Percentiles rank a stretch among this genome's conserved stretches.
These are phyloP conservation scores for Rachicladosporium sp. DNA, from an alignment of 2,329 filamentous ascomycete species.

Conservation along the genomic window DNA sequence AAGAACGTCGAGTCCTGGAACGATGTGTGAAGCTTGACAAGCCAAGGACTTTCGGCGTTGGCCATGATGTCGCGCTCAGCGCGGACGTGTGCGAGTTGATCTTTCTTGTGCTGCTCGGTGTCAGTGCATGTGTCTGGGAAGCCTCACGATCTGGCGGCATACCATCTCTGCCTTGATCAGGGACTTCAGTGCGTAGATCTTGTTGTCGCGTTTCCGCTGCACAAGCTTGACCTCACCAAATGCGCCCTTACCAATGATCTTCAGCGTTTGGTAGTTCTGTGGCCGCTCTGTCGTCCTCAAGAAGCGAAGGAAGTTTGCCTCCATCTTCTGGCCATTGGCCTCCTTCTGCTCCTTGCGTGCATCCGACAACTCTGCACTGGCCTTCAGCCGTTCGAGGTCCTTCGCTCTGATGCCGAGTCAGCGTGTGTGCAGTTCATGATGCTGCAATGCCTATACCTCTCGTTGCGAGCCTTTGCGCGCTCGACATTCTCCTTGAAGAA, in stretches of 20 bases:
- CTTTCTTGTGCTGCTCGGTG: constrained; percentile 69
- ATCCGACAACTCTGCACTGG: constrained; percentile 62
- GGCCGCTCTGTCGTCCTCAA: constrained; percentile 85
- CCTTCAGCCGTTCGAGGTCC: constrained; percentile 77
- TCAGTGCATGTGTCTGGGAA: neutral
- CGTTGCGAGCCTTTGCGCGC: constrained; percentile 85
- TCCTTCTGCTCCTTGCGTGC: constrained; percentile 73
- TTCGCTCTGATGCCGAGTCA: constrained; percentile 54
- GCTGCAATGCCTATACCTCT: constrained; percentile 48
- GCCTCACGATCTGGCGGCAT: constrained; percentile 6
- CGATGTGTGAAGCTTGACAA: constrained; percentile 95
- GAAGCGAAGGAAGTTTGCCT: constrained; percentile 88
- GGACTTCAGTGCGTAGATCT: constrained; percentile 97
- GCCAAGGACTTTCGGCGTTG: constrained; percentile 98
- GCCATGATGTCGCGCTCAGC: constrained; percentile 95
- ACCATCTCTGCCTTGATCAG: constrained; percentile 96
- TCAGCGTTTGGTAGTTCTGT: constrained; percentile 89
- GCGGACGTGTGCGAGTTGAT: constrained; percentile 92
- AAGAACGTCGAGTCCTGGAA: constrained; percentile 95
- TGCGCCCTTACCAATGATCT: constrained; percentile 97
- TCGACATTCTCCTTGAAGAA: constrained; percentile 99
- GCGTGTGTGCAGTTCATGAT: neutral
- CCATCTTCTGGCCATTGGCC: constrained; percentile 72
- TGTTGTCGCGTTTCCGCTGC: constrained; percentile 88
- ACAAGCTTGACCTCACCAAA: constrained; percentile 98